Conservation (phyloP, 805 yeast genomes). For the Saccharomycopsis olivae region DNA sequence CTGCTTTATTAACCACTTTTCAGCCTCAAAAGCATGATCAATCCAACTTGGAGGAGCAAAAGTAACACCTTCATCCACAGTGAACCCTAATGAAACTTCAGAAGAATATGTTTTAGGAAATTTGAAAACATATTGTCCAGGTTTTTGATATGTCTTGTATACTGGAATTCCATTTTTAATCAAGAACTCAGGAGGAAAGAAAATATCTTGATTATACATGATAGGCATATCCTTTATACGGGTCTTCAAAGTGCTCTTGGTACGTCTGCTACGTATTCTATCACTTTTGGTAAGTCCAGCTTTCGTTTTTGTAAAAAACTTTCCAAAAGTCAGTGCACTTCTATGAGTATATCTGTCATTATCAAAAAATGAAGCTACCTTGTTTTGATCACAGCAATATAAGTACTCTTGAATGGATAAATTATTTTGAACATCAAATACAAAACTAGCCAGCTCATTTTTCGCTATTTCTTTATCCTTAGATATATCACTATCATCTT, state of each 20-base stretch:
- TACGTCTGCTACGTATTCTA: neutral
- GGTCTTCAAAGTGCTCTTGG: neutral
- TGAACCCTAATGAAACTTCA: conserved; percentile 43
- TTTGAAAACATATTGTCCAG: conserved; percentile 51
- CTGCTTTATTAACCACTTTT: conserved; percentile 39
- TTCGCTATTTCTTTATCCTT: conserved; percentile 1
- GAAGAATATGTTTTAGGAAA: conserved; percentile 47
- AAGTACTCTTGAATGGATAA: conserved; percentile 15
- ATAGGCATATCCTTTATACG: conserved; percentile 12
- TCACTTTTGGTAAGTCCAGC: conserved; percentile 6
- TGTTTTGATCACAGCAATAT: conserved; percentile 26
- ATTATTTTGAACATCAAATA: conserved; percentile 3
- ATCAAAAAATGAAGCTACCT: conserved; percentile 25
- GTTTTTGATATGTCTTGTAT: conserved; percentile 40
- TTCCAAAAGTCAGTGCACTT: conserved; percentile 4
- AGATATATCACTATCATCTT: conserved; percentile 9
- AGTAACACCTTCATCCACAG: conserved; percentile 43
- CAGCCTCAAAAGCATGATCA: conserved; percentile 35
- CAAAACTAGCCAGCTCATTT: conserved; percentile 1
- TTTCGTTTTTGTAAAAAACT: conserved; percentile 10
- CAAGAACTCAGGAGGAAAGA: conserved; percentile 42
- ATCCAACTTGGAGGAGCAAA: conserved; percentile 54
- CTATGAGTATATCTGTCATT: conserved; percentile 16
- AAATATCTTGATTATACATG: conserved; percentile 32
- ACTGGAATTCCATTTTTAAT: conserved; percentile 37